phyloP scores from a whole-genome alignment of 129 eudicot genomes.

The Lonicera japonica region DNA sequence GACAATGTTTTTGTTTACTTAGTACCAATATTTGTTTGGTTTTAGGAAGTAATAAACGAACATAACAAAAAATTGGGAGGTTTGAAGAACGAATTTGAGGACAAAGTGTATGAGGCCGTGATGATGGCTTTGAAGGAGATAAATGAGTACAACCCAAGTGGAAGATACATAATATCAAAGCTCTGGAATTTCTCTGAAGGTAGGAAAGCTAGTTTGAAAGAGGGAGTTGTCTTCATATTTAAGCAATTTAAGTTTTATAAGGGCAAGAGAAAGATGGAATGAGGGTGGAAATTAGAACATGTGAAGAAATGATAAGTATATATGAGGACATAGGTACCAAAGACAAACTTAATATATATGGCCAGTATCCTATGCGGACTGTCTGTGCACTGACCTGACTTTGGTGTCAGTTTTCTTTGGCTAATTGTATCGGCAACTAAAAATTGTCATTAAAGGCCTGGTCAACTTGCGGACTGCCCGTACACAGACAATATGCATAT shows the following conservation, averaged over 20 bases:
- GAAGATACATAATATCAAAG: conserved; percentile 54
- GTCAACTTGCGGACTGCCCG: too few relatives aligned
- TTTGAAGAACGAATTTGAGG: conserved; percentile 44
- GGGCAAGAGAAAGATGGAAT: conserved; percentile 18
- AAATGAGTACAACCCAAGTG: conserved; percentile 84
- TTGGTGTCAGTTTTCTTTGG: too few relatives aligned
- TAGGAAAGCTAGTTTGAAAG: conserved; percentile 54
- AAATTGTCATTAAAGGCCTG: too few relatives aligned
- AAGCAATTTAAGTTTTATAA: conserved; percentile 40
- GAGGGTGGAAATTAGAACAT: too few relatives aligned
- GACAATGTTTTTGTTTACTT: too few relatives aligned
- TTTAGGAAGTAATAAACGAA: conserved; percentile 51
- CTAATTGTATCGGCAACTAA: too few relatives aligned
- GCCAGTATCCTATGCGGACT: too few relatives aligned
- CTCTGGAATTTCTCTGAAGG: conserved; percentile 63
- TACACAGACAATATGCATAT: not conserved
- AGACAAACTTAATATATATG: too few relatives aligned
- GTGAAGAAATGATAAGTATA: too few relatives aligned
- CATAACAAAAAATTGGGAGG: conserved; percentile 49
- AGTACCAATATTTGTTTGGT: too few relatives aligned
- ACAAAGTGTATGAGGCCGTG: conserved; percentile 63
- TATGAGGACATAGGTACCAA: too few relatives aligned
- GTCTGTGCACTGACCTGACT: too few relatives aligned
- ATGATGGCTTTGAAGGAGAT: conserved; percentile 56
- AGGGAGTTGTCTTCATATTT: conserved; percentile 51